Evolutionary conservation across 495 filamentous ascomycete genomes (phyloP).

Genomic region (Penicillium lagena): DNA sequence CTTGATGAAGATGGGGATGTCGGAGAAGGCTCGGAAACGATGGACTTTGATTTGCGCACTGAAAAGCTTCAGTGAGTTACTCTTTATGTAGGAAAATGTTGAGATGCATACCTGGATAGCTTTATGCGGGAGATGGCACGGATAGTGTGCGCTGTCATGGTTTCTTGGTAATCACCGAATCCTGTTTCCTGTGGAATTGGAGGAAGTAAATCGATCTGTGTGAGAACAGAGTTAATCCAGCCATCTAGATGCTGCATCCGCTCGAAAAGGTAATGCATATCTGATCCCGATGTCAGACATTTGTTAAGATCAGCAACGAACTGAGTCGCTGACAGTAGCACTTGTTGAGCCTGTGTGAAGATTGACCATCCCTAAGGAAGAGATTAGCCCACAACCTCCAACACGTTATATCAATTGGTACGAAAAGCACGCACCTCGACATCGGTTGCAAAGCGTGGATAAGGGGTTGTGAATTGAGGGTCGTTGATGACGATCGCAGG

Average conservation of each 20-base stretch:
- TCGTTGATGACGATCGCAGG: conserved; percentile 50
- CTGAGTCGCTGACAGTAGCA: conserved; percentile 48
- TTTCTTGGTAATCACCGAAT: conserved; percentile 38
- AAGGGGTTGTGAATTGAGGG: conserved; percentile 49
- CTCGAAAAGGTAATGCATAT: conserved; percentile 42
- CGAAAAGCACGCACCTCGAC: conserved; percentile 35
- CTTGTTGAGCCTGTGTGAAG: conserved; percentile 52
- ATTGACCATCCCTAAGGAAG: conserved; percentile 43
- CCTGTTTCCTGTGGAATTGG: conserved; percentile 29
- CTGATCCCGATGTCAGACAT: conserved; percentile 26
- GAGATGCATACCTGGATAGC: conserved; percentile 41
- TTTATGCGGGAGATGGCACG: conserved; percentile 52
- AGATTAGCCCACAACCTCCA: conserved; percentile 2
- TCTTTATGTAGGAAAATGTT: neutral
- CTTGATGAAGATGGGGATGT: conserved; percentile 53
- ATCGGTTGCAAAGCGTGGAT: conserved; percentile 46
- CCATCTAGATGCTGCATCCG: conserved; percentile 51
- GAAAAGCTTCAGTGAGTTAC: conserved; percentile 2
- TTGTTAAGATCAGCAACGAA: conserved; percentile 49
- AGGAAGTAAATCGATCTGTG: conserved; percentile 38
- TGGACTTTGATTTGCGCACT: conserved; percentile 58
- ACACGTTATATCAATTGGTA: neutral
- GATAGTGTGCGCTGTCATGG: conserved; percentile 42
- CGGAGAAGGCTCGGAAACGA: conserved; percentile 54
- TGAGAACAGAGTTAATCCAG: conserved; percentile 41